phyloP scores from a whole-genome alignment of 352 stramenopile genomes.

The Globisporangium yorkense region DNA sequence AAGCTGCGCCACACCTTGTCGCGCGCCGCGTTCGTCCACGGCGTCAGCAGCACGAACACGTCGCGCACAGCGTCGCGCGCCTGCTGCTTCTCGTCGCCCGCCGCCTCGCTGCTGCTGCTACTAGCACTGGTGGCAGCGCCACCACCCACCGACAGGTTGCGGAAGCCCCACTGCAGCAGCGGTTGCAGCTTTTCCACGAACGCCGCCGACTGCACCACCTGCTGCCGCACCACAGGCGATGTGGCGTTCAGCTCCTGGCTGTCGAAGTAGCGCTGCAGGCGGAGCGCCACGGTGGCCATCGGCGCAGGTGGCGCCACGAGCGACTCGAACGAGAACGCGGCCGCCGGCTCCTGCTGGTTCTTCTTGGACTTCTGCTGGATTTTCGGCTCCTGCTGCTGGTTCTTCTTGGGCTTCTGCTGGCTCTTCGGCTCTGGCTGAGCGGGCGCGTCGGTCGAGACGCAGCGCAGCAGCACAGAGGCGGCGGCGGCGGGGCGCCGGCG shows the following conservation, averaged over 20 bases:
- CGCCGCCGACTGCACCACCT: conserved; percentile 22
- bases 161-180: conserved; percentile 34
- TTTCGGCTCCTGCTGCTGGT: background rate
- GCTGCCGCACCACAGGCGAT: conserved; percentile 17
- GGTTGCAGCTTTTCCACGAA: conserved; percentile 26
- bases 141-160: conserved; percentile 8
- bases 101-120: conserved; percentile 2
- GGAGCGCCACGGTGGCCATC: conserved; percentile 15
- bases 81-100: background rate
- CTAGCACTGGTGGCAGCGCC: background rate
- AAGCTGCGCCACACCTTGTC: conserved; percentile 45
- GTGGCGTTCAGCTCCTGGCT: conserved; percentile 17
- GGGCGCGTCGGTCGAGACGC: background rate
- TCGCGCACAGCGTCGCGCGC: conserved; percentile 9
- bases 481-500: too few species aligned
- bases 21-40: conserved; percentile 45
- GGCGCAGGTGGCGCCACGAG: conserved; percentile 14
- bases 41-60: conserved; percentile 35
- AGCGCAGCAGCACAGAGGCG: background rate
- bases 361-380: too few species aligned
- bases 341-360: background rate
- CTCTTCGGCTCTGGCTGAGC: too few species aligned
- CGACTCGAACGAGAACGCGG: conserved; percentile 15
- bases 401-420: background rate
- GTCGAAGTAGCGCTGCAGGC: conserved; percentile 33